Base-by-base conservation (phyloP, 345 rosid genomes). In the Syzygium jambos region DNA sequence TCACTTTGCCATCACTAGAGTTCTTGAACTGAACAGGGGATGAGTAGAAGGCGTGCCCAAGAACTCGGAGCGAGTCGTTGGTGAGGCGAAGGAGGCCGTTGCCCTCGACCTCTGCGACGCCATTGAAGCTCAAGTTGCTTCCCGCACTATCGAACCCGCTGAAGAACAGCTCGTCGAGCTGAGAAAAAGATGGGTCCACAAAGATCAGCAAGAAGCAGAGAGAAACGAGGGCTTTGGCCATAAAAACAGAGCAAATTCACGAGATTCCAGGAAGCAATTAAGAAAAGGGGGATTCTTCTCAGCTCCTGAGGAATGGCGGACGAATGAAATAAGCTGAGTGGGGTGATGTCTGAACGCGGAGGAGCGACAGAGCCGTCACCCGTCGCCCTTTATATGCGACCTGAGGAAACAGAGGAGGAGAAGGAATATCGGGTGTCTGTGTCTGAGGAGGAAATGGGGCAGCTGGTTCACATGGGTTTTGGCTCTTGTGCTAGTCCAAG, bases 11-110 rank as follows among this genome's bases (percentile, higher is more conserved):
- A 57, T 43, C 73, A 22, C 89, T 83, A 19, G 91, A 19, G 91
- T 87, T 88, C 92, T 93, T 96, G 93, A 96, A 94, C 57, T 73
- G 91, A 86, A 95, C 59, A 6, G 94, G 98, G 55, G 92, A 87
- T 6, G 97, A 91, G 92, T 95, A 94, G 90, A 97, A 96, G 85
- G 98, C 98, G 89, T 95, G 99, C 46, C 99, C 99, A 27, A 91
- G 83, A 77, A 90, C 89, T 4, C 96, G 92, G 54, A 49, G 88
- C 6, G 94, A 90, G 53, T 90, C 90, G 89, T 95, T 89, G 0
- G 99, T 97, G 83, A 97, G 92, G 82, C 89, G 87, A 51, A 97
- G 92, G 56, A 94, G 15, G 84, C 99, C 99, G 59, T 91, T 89
- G 38, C 78, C 27, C 38, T 88, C 90, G 84, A 97, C 88, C 88